Base-by-base conservation (phyloP, 139 green algal genomes). In the Asterochloris sp. region DNA sequence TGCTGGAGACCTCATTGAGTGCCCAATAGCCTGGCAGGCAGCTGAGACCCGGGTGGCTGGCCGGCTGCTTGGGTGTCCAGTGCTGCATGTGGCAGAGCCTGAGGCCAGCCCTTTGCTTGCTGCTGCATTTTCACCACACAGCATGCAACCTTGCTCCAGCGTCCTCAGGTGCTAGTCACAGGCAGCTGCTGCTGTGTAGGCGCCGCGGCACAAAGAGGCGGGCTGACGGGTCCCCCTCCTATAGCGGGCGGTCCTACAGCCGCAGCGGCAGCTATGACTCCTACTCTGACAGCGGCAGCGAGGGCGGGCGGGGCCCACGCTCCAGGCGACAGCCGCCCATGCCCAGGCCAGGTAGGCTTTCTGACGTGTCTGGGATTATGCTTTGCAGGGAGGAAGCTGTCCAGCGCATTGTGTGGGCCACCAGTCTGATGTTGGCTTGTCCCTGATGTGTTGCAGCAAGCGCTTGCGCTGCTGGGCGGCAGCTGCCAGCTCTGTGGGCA, bases 241-340 rank as follows among this genome's bases (percentile, higher is more conserved):
- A 28, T 0, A 62, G 71, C 62, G 62, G 73, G 62, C 80, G 81
- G 61, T 71, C 29, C 81, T 84, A 67, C 62, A 71, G 61, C 26
- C 19, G 38, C 27, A 68, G 54, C 23, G 28, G 81, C 73, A 69
- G 60, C 62, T 76, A 68, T 27, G 67, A 28, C 21, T 84, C 80
- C n/a, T 84, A 84, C 81, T 80, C 63, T 12, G 71, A 38, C 82
- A 81, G 74, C 38, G 66, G 38, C 74, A 78, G 74, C 54, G 73
- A 77, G 16, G 64, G 12, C n/a, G 69, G 74, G 69, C 62, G 79
- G 11, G 64, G 78, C 61, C 76, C 76, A 61, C 71, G 71, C 12
- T 28, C 38, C 23, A 64, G 29, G 60, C 76, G 24, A 13, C 76
- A 61, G 38, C 24, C 76, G 26, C 21, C 74, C 9, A 47, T 66